Evolutionary conservation across 2,329 filamentous ascomycete genomes (phyloP), one percentile per base, ranked within the genome.

Genomic region (Aciculosporium take): DNA sequence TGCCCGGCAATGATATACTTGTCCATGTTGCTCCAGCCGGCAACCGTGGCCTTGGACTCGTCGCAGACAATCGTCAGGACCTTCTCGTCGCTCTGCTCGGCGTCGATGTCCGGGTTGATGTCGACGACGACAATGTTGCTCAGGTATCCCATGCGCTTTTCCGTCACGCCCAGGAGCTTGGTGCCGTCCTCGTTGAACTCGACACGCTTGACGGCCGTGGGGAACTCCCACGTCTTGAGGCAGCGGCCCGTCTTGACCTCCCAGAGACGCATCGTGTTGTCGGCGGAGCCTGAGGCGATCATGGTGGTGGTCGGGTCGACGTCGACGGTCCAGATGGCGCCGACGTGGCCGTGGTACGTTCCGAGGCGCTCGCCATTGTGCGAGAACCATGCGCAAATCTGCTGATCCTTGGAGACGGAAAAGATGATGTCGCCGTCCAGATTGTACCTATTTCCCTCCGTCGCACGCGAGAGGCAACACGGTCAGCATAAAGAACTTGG

Each of bases 251-350:
- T 84, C 74, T 87, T 84, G 62, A 95, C 75, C 61, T 98, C 87
- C 91, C 91, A 98, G 56, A 98, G 74, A 58, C 88, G 80, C 66
- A 98, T 89, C 34, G 89, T 95, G 74, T 96, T 96, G 71, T 98
- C 91, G 65, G 91, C 91, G 54, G 88, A 91, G 56, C 91, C 91
- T 47, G 85, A 93, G 58, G 89, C 91, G 59, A 96, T 81, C 59
- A 98, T 77, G 56, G 84, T 85, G 49, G 82, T 84, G 56, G 87
- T 87, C 50, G 89, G 88, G 68, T 94, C 85, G 58, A 94, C 82
- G 61, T 98, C 91, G 65, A 98, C 84, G 48, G 91, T 95, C 91
- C 91, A 98, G 70, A 98, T 84, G 56, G 91, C 89, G 67, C 91
- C 91, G 65, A 93, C 83, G 68, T 98, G 91, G 63, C 91, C 91